Evolutionary conservation across 768 basidiomycete genomes (phyloP), one percentile per base, ranked within the genome.

Genomic region (Russula ochroleuca): DNA sequence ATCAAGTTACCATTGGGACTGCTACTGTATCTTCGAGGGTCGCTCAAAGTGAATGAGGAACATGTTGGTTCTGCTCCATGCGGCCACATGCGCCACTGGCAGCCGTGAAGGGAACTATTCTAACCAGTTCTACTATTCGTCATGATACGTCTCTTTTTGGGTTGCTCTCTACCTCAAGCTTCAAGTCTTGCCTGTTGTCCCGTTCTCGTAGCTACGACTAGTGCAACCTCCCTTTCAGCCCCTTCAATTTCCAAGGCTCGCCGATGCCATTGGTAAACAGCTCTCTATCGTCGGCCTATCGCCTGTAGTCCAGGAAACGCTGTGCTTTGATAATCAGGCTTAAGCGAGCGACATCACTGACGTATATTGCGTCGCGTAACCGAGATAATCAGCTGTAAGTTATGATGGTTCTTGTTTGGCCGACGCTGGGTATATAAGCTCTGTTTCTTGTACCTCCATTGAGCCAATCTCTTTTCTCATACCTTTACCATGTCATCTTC

Each of bases 401-500:
- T 41, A 41, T 15, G 43, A 43, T n/a, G 19, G 2, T 43, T n/a
- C 4, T 43, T 43, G 41, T 43, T 47, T 47, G 11, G 21, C 10
- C 13, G 47, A 7, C 2, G 5, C 21, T 5, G 23, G 5, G 47
- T 58, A 37, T 48, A 64, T 64, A 67, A 50, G 8, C 40, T 21
- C 37, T 19, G 3, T 14, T 8, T 19, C 14, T 3, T 31, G 6
- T 13, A 9, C 5, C 11, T 9, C 33, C 1, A 21, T 11, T 10
- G 25, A 19, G 37, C 31, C 14, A 10, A 41, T 57, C 43, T 64
- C 63, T 56, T 52, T 35, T 33, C 15, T 47, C 28, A n/a, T 31
- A 23, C 48, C 23, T 15, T 31, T 40, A 67, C 28, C 54, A 85
- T 81, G 80, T 74, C 81, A 53, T 76, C 81, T 28, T 59, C 76